These are phyloP conservation scores for Elasticomyces elasticus DNA, from an alignment of 495 filamentous ascomycete genomes.

Conservation along the genomic window DNA sequence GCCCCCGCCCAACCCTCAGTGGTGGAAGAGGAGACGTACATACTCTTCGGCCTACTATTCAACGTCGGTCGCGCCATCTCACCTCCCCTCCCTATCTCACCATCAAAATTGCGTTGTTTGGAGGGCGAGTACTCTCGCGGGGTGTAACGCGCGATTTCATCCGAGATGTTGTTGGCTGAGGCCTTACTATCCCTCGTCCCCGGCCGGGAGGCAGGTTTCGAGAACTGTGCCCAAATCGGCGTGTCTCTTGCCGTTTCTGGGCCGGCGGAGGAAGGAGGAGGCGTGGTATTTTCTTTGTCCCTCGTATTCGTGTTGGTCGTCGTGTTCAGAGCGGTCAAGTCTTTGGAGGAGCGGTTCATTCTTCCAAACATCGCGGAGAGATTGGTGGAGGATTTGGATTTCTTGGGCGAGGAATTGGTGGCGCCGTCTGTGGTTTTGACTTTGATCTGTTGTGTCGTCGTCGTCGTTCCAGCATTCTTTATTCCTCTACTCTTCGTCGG, in stretches of 20 bases:
- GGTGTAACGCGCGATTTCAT: slow-evolving; percentile 54
- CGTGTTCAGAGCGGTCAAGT: slow-evolving; percentile 36
- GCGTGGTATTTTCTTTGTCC: slow-evolving; percentile 71
- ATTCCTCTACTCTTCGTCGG: slow-evolving; percentile 9
- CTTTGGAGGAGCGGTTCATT: slow-evolving; percentile 49
- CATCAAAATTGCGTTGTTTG: slow-evolving; percentile 56
- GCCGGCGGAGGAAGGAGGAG: slow-evolving; percentile 43
- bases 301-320: no score
- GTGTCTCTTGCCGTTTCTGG: slow-evolving; percentile 47
- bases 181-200: slow-evolving; percentile 13
- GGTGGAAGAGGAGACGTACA: slow-evolving; percentile 33
- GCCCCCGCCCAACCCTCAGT: slow-evolving; percentile 14
- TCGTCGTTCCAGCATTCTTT: slow-evolving; percentile 33
- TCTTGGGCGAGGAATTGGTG: slow-evolving; percentile 62
- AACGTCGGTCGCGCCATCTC: slow-evolving; percentile 34
- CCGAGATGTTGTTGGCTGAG: slow-evolving; percentile 32
- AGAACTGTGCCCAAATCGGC: slow-evolving; percentile 69
- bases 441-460: slow-evolving; percentile 38
- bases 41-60: slow-evolving; percentile 45
- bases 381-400: slow-evolving; percentile 75
- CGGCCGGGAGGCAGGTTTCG: no score
- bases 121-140: slow-evolving; percentile 51
- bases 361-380: slow-evolving; percentile 54
- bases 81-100: slow-evolving; percentile 43
- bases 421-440: slow-evolving; percentile 39